Evolutionary conservation across 2,329 filamentous ascomycete genomes (phyloP).

Genomic region (Ophiostoma sp.): DNA sequence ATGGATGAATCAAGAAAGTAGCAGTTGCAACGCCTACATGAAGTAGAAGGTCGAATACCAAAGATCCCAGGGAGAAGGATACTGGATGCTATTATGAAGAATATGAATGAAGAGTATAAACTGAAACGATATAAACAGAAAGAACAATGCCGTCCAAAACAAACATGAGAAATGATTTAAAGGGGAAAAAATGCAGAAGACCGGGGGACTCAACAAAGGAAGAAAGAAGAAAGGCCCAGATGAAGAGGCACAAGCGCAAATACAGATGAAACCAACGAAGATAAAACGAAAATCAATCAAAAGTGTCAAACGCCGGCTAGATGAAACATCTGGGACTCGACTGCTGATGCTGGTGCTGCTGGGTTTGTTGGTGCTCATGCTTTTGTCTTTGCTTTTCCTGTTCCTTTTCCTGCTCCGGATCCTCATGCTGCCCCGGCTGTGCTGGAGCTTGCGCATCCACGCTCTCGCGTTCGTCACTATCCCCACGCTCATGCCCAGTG

Average conservation of each 20-base stretch:
- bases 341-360: slow-evolving; percentile 8
- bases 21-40: too few relatives aligned
- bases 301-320: slow-evolving; percentile 19
- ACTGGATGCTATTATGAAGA: neutral
- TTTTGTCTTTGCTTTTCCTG: neutral
- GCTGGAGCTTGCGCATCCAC: neutral
- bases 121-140: too few relatives aligned
- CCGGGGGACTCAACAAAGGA: neutral
- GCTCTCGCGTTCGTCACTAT: neutral
- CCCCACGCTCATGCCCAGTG: too few relatives aligned
- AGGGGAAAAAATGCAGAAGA: neutral
- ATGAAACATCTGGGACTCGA: slow-evolving; percentile 23
- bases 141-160: neutral
- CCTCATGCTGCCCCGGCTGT: slow-evolving; percentile 4
- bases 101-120: neutral
- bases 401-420: slow-evolving; percentile 7
- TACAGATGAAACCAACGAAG: neutral
- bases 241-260: neutral
- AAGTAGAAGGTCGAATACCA: neutral
- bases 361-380: neutral
- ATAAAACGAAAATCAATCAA: neutral
- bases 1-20: neutral
- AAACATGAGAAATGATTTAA: neutral
- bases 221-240: neutral
- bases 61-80: neutral